Percentiles rank a stretch among this genome's conserved stretches.
Evolutionary conservation across 2,329 filamentous ascomycete species (phyloP).

Genomic region (Emergomyces africanus): DNA sequence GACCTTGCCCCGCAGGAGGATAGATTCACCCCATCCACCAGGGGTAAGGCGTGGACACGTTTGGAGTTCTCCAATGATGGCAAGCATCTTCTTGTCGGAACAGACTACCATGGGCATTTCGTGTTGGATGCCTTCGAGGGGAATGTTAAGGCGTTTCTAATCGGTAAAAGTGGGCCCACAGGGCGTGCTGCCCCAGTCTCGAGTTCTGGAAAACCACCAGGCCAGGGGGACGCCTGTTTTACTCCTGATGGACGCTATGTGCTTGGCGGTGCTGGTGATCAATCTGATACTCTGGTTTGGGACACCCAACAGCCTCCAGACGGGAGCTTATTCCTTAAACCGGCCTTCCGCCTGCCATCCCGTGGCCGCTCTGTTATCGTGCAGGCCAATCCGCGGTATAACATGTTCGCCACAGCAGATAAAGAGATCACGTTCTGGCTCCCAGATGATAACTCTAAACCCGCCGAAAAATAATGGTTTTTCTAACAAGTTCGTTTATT

Average conservation of each 20-base stretch:
- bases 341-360: constrained; percentile 27
- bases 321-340: constrained; percentile 41
- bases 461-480: constrained; percentile 20
- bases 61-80: constrained; percentile 96
- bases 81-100: constrained; percentile 71
- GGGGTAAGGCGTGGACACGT: constrained; percentile 58
- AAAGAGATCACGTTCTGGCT: constrained; percentile 71
- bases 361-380: constrained; percentile 40
- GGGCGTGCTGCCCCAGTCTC: constrained; percentile 39
- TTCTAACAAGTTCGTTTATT: not conserved
- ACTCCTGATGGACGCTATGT: constrained; percentile 82
- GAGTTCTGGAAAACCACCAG: constrained; percentile 40
- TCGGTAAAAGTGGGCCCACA: constrained; percentile 34
- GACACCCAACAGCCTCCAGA: constrained; percentile 51
- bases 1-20: constrained; percentile 55
- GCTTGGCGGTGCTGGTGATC: constrained; percentile 58
- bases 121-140: constrained; percentile 90
- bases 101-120: constrained; percentile 74
- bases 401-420: constrained; percentile 83
- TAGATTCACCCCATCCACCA: constrained; percentile 36
- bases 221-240: constrained; percentile 71
- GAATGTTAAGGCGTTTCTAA: constrained; percentile 58
- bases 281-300: constrained; percentile 72
- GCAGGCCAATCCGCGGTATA: constrained; percentile 63
- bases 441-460: constrained; percentile 44